A percentile compares a stretch with the other conserved stretches of the same genome.
These are phyloP conservation scores for Leccinellum luteum DNA, from an alignment of 768 basidiomycete genomes.

Conservation along the genomic window DNA sequence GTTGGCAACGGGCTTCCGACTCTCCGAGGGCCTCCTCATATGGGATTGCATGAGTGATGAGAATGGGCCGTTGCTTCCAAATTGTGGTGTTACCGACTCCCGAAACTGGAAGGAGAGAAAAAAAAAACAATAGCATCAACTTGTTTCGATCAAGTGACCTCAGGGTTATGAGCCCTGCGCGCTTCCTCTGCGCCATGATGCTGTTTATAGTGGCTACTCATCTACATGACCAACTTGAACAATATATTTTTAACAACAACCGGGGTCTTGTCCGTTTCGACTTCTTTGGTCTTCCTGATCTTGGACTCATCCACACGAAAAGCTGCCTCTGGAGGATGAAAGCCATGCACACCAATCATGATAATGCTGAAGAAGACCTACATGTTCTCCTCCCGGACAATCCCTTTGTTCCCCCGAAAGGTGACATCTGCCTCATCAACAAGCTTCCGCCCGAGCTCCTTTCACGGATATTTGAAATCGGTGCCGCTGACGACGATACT, in stretches of 20 bases:
- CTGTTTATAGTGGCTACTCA: slow-evolving; percentile 14
- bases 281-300: background rate
- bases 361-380: background rate
- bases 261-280: background rate
- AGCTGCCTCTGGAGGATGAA: background rate
- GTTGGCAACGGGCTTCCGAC: background rate
- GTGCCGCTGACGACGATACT: slow-evolving; percentile 37
- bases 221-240: background rate
- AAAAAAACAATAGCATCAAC: slow-evolving; percentile 34
- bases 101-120: too few relatives aligned
- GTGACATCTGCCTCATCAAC: slow-evolving; percentile 45
- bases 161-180: slow-evolving; percentile 50
- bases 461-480: slow-evolving; percentile 51
- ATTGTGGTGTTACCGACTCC: too few relatives aligned
- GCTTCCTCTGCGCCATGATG: slow-evolving; percentile 50
- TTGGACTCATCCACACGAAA: background rate
- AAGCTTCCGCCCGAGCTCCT: slow-evolving; percentile 56
- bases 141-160: slow-evolving; percentile 50
- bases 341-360: background rate
- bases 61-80: too few relatives aligned
- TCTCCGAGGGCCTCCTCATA: background rate
- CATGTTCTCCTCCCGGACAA: slow-evolving; percentile 40
- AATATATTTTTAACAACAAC: background rate
- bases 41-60: too few relatives aligned
- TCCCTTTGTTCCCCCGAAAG: slow-evolving; percentile 45